These are phyloP conservation scores for Kodamaea fukazawae DNA, from an alignment of 805 yeast genomes.

Conservation along the genomic window DNA sequence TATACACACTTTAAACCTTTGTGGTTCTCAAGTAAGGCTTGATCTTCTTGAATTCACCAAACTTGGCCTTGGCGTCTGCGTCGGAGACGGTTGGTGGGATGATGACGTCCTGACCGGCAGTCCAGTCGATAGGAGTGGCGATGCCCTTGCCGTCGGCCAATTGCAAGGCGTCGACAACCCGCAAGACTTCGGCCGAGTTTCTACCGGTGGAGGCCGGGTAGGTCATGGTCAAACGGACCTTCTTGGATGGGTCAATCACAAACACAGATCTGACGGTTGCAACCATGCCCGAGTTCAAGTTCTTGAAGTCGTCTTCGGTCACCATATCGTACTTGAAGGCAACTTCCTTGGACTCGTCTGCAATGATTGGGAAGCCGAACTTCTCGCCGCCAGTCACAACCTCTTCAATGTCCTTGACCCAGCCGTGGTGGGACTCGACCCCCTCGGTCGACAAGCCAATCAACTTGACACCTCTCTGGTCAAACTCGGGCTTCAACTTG, in stretches of 20 bases:
- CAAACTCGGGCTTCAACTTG: slow-evolving; percentile 65
- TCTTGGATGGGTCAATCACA: slow-evolving; percentile 66
- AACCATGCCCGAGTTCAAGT: slow-evolving; percentile 61
- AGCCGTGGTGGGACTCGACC: slow-evolving; percentile 56
- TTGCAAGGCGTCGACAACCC: slow-evolving; percentile 70
- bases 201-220: slow-evolving; percentile 77
- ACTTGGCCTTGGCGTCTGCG: slow-evolving; percentile 56
- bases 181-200: slow-evolving; percentile 70
- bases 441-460: slow-evolving; percentile 69
- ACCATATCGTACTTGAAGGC: slow-evolving; percentile 67
- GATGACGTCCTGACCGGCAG: slow-evolving; percentile 69
- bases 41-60: slow-evolving; percentile 59
- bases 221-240: slow-evolving; percentile 58
- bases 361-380: slow-evolving; percentile 64
- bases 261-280: slow-evolving; percentile 71
- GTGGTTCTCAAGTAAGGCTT: slow-evolving; percentile 66
- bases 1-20: slow-evolving; percentile 18
- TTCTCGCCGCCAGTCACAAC: slow-evolving; percentile 52
- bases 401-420: slow-evolving; percentile 74
- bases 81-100: slow-evolving; percentile 64
- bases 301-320: slow-evolving; percentile 65
- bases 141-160: slow-evolving; percentile 58
- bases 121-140: slow-evolving; percentile 74
- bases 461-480: slow-evolving; percentile 60
- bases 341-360: slow-evolving; percentile 60